phyloP scores from a whole-genome alignment of 2,329 filamentous ascomycete species.

The Dothistroma septosporum region DNA sequence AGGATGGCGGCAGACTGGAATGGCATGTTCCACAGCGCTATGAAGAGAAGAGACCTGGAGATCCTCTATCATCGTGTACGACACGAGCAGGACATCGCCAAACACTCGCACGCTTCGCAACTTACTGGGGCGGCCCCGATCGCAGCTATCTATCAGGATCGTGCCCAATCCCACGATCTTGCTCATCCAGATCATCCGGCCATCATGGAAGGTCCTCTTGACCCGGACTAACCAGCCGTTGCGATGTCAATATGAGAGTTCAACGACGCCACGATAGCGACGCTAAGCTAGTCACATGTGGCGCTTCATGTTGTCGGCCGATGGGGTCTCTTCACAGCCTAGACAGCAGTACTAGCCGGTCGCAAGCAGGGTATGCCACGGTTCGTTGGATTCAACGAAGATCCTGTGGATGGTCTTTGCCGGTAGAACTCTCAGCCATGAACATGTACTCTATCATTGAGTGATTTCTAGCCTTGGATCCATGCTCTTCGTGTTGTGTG shows the following conservation, averaged over 20 bases:
- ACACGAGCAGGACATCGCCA: slow-evolving; percentile 8
- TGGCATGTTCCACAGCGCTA: slow-evolving; percentile 16
- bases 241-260: slow-evolving; percentile 24
- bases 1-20: slow-evolving; percentile 11
- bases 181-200: slow-evolving; percentile 7
- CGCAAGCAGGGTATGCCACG: slow-evolving; percentile 21
- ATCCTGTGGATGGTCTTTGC: slow-evolving; percentile 26
- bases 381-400: slow-evolving; percentile 21
- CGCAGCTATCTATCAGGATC: slow-evolving; percentile 7
- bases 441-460: slow-evolving; percentile 16
- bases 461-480: slow-evolving; percentile 7
- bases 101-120: slow-evolving; percentile 14
- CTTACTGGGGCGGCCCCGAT: slow-evolving; percentile 1
- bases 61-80: slow-evolving; percentile 9
- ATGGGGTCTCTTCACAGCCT: slow-evolving; percentile 22
- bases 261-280: slow-evolving; percentile 26
- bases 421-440: slow-evolving; percentile 14
- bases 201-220: slow-evolving; percentile 11
- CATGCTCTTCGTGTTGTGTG: slow-evolving; percentile 14
- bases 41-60: slow-evolving; percentile 14
- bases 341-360: slow-evolving; percentile 26
- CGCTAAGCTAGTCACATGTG: slow-evolving; percentile 27
- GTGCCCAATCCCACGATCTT: slow-evolving; percentile 3
- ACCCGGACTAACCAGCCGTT: slow-evolving; percentile 20
- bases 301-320: slow-evolving; percentile 26